phyloP scores from a whole-genome alignment of 352 stramenopile genomes.

The Globisporangium splendens region DNA sequence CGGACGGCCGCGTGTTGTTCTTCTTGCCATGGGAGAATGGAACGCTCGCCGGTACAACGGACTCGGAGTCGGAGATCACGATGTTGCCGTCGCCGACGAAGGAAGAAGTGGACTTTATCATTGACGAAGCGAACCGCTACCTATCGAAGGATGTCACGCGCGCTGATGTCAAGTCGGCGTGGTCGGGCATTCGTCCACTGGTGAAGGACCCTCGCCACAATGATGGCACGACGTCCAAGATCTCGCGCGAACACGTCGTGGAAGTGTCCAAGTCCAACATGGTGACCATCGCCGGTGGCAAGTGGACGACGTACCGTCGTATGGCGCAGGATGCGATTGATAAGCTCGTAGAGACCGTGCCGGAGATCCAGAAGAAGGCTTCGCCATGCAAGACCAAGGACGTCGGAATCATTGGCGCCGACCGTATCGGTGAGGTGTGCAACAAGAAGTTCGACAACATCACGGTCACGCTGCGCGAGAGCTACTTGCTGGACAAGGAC shows the following conservation, averaged over 20 bases:
- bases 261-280: conserved; percentile 89
- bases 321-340: conserved; percentile 96
- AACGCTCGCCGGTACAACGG: conserved; percentile 92
- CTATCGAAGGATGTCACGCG: conserved; percentile 86
- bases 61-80: conserved; percentile 92
- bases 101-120: conserved; percentile 94
- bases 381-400: conserved; percentile 71
- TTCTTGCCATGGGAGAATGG: conserved; percentile 96
- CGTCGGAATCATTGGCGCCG: conserved; percentile 84
- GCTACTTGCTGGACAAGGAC: conserved; percentile 92
- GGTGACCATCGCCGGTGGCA: conserved; percentile 94
- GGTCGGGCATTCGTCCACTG: conserved; percentile 94
- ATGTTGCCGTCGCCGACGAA: conserved; percentile 92
- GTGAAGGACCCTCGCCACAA: conserved; percentile 87
- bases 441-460: conserved; percentile 97
- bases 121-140: conserved; percentile 91
- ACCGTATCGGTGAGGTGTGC: conserved; percentile 92
- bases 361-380: conserved; percentile 71
- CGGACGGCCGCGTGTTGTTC: conserved; percentile 92
- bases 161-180: conserved; percentile 93
- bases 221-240: conserved; percentile 81
- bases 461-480: conserved; percentile 90
- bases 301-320: conserved; percentile 96
- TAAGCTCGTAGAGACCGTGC: conserved; percentile 78
- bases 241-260: conserved; percentile 94